phyloP scores from a whole-genome alignment of 805 yeast species.

The Starmerella stigmatis region DNA sequence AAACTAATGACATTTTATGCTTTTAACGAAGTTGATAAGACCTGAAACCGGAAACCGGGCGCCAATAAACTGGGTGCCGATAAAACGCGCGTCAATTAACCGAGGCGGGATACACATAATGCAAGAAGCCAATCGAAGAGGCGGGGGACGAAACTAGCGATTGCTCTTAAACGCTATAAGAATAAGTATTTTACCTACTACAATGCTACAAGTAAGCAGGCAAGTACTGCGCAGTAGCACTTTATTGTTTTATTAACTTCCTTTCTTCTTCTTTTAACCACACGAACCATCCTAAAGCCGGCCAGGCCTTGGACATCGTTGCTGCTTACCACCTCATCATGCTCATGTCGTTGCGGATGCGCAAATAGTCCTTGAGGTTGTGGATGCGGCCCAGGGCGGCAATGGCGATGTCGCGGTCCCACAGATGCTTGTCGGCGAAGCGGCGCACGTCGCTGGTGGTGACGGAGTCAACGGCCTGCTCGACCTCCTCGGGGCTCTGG shows the following conservation, averaged over 20 bases:
- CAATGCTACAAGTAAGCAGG: neutral
- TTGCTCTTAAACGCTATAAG: too few relatives aligned
- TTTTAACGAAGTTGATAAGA: too few relatives aligned
- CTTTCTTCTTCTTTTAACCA: neutral
- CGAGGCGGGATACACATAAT: too few relatives aligned
- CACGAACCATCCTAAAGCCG: too few relatives aligned
- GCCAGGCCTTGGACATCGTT: neutral
- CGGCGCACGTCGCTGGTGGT: slow-evolving; percentile 66
- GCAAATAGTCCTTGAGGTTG: slow-evolving; percentile 56
- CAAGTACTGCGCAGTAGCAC: too few relatives aligned
- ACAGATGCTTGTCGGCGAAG: slow-evolving; percentile 79
- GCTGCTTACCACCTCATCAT: slow-evolving; percentile 31
- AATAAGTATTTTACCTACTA: neutral
- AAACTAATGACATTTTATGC: too few relatives aligned
- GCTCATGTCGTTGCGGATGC: slow-evolving; percentile 44
- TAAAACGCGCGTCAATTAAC: too few relatives aligned
- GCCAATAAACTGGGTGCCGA: too few relatives aligned
- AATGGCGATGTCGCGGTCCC: slow-evolving; percentile 71
- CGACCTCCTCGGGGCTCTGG: slow-evolving; percentile 62
- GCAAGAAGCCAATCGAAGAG: too few relatives aligned
- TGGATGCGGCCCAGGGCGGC: slow-evolving; percentile 83
- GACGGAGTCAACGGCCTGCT: slow-evolving; percentile 64
- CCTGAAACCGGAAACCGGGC: too few relatives aligned
- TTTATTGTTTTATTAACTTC: neutral
- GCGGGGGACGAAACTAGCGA: too few relatives aligned